Percentiles rank a stretch among this genome's conserved stretches.
phyloP scores from a whole-genome alignment of 106 monocot species.

The Agapanthus africanus region DNA sequence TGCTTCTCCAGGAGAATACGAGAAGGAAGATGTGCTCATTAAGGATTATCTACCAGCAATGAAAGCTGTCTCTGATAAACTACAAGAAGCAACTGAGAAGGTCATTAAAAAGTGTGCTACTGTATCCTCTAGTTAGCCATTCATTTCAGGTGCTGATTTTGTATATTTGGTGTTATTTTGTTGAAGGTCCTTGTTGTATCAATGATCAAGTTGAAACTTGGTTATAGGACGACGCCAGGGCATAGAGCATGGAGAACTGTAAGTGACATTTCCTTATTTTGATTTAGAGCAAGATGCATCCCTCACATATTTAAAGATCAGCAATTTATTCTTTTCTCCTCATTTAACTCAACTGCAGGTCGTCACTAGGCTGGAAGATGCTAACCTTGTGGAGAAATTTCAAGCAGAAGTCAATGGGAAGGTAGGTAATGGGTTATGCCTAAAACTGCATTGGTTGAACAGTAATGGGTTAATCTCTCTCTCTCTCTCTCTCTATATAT shows the following conservation, averaged over 20 bases:
- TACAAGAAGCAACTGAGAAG: conserved; percentile 53
- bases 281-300: neutral
- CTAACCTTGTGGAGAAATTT: conserved; percentile 54
- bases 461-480: neutral
- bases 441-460: conserved; percentile 1
- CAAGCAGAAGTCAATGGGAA: conserved; percentile 37
- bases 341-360: conserved; percentile 15
- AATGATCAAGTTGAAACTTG: conserved; percentile 47
- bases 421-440: conserved; percentile 19
- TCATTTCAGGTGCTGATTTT: neutral
- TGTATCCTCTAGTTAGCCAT: neutral
- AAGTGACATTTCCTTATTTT: conserved; percentile 24
- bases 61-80: conserved; percentile 66
- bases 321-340: neutral
- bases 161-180: conserved; percentile 2
- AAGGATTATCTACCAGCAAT: conserved; percentile 63
- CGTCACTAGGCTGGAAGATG: conserved; percentile 42
- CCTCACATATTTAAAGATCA: neutral
- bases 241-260: conserved; percentile 76
- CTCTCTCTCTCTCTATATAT: neutral
- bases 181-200: conserved; percentile 51
- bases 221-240: conserved; percentile 35
- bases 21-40: conserved; percentile 41
- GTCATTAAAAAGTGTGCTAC: conserved; percentile 17
- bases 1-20: conserved; percentile 17